Base-by-base conservation (phyloP, 2,329 filamentous ascomycete genomes). In the Ophiostoma australiae region DNA sequence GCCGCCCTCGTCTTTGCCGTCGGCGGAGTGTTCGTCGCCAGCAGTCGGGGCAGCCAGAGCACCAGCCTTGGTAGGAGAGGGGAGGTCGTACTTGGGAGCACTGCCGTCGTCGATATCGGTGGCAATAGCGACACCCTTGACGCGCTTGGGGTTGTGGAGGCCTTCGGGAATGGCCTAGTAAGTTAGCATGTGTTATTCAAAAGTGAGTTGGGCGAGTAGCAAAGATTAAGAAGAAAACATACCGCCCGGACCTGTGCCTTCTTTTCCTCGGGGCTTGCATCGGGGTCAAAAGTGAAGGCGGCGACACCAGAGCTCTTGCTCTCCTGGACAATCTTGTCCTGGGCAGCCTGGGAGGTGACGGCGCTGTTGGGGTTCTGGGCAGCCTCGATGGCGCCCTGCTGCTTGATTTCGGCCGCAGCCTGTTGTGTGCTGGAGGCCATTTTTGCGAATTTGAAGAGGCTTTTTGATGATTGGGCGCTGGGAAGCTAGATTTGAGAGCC, bases 221-320 rank as follows among this genome's bases (percentile, higher is more conserved):
- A 41, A 1, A 11, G 8, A 17, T 27, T 31, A 31, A 13, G 10
- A 10, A n/a, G 20, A 10, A 33, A 1, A 61, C 90, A 76, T 85
- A 97, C 93, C 78, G 89, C 87, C 84, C 86, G 84, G 31, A 91
- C 90, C 78, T 94, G 91, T 41, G 90, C 90, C 73, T 87, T 90
- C 83, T 99, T 99, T 80, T 97, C 86, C 78, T 93, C 92, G 0
- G 90, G 86, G 63, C 85, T 90, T 61, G 93, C 94, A 82, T 97
- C 82, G 0, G 95, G 93, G 78, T 99, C 87, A 81, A 98, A 99
- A 73, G 89, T 87, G 78, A 91, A 95, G 74, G 93, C 94, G 39
- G 90, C 82, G 33, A 91, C 87, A 61, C 95, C 95, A 15, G 90
- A 92, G 76, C 91, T 90, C 77, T 85, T 88, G 75, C 92, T 92